Conservation (phyloP, 1,139 yeast genomes). For the Kodamaea arcana region DNA sequence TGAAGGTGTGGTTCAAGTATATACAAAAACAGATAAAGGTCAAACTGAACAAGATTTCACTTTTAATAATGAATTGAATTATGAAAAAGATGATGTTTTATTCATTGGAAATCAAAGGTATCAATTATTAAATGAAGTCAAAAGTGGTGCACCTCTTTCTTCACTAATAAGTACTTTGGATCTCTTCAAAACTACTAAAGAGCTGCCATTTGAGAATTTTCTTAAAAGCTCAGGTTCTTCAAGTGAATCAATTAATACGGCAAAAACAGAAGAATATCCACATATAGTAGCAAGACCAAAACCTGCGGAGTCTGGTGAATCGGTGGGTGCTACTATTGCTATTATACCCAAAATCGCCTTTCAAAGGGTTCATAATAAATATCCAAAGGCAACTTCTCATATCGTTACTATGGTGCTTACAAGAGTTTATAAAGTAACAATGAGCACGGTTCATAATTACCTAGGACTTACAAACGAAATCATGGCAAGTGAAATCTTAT, state of each 20-base stretch:
- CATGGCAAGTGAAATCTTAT: constrained; percentile 65
- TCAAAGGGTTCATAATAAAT: constrained; percentile 63
- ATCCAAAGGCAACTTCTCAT: constrained; percentile 89
- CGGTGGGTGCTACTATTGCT: constrained; percentile 72
- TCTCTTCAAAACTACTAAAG: constrained; percentile 33
- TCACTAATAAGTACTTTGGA: constrained; percentile 79
- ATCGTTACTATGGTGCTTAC: constrained; percentile 90
- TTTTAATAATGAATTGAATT: constrained; percentile 18
- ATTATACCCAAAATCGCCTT: constrained; percentile 87
- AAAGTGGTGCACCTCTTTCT: constrained; percentile 80
- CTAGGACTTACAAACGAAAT: constrained; percentile 82
- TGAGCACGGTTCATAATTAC: constrained; percentile 84
- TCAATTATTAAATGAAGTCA: constrained; percentile 78
- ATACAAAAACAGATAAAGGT: constrained; percentile 39
- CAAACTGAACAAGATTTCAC: constrained; percentile 8
- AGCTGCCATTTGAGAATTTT: constrained; percentile 12
- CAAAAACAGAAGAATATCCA: constrained; percentile 20
- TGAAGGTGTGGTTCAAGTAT: constrained; percentile 84
- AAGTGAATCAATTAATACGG: constrained; percentile 1
- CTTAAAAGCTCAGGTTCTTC: constrained; percentile 7
- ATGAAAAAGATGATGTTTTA: constrained; percentile 39
- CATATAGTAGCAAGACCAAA: constrained; percentile 59
- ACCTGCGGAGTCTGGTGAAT: constrained; percentile 8
- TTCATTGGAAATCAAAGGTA: constrained; percentile 52
- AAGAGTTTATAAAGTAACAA: constrained; percentile 82